phyloP scores from a whole-genome alignment of 345 rosid species.

The Acer saccharum region DNA sequence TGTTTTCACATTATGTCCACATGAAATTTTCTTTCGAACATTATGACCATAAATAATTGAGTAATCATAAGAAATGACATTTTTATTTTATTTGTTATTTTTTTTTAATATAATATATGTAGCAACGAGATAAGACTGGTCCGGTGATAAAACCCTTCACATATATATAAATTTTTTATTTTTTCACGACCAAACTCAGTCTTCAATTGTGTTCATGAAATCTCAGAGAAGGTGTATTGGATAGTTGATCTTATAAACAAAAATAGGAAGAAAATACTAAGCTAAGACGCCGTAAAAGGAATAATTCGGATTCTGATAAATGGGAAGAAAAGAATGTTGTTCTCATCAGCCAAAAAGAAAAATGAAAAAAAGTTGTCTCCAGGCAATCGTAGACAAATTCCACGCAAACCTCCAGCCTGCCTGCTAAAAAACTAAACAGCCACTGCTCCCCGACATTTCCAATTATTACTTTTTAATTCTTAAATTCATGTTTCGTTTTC shows the following conservation, averaged over 20 bases:
- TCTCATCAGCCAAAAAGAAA: neutral
- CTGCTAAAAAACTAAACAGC: neutral
- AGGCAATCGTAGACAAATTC: conserved; percentile 22
- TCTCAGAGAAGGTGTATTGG: neutral
- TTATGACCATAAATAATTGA: too few species aligned
- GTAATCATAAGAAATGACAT: too few species aligned
- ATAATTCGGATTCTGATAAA: neutral
- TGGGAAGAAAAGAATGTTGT: neutral
- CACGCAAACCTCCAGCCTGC: neutral
- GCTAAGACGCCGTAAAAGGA: neutral
- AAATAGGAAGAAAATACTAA: neutral
- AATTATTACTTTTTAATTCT: neutral
- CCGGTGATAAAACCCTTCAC: too few species aligned
- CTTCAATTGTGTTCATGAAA: neutral
- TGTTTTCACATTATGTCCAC: too few species aligned
- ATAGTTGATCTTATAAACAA: neutral
- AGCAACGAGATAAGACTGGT: too few species aligned
- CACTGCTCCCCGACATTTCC: neutral
- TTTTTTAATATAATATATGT: too few species aligned
- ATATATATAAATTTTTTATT: too few species aligned
- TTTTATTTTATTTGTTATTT: too few species aligned
- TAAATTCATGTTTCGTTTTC: conserved; percentile 8
- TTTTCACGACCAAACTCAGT: neutral
- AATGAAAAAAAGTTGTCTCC: conserved; percentile 5
- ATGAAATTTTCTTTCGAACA: too few species aligned